A percentile compares a stretch with the other conserved stretches of the same genome.
Conservation (phyloP, 768 basidiomycete genomes). For the Phaffia tasmanica region DNA sequence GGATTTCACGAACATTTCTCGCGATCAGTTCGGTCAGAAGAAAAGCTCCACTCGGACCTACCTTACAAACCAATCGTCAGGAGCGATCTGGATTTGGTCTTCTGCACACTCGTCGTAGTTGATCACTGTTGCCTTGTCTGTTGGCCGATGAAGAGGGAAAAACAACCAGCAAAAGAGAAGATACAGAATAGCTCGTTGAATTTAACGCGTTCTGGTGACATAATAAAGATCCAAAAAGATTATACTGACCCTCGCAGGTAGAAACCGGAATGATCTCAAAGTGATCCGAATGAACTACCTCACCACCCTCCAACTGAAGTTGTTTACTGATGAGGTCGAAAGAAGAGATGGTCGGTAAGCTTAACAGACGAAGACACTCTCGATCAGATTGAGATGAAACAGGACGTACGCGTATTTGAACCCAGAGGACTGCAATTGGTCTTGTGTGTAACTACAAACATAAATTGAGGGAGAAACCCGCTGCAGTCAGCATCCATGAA, state of each 20-base stretch:
- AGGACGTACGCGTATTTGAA: too few relatives aligned
- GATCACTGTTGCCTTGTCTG: slow-evolving; percentile 17
- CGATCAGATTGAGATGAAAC: too few relatives aligned
- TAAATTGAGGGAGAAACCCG: too few relatives aligned
- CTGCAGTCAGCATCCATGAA: too few relatives aligned
- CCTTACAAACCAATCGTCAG: slow-evolving; percentile 23
- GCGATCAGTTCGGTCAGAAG: background rate
- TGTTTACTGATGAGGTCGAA: slow-evolving; percentile 1
- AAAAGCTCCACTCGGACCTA: background rate
- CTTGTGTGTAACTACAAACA: too few relatives aligned
- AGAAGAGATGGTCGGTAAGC: background rate
- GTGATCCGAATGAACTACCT: slow-evolving; percentile 23
- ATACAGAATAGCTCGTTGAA: background rate
- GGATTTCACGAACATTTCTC: too few relatives aligned
- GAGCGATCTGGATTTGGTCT: slow-evolving; percentile 13
- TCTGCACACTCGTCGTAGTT: slow-evolving; percentile 17
- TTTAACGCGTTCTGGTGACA: background rate
- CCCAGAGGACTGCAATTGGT: too few relatives aligned
- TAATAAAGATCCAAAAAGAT: background rate
- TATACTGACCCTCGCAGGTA: slow-evolving; percentile 10
- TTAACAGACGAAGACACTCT: background rate
- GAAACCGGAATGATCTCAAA: slow-evolving; percentile 18
- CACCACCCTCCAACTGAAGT: slow-evolving; percentile 7
- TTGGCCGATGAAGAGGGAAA: background rate
- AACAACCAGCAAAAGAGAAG: too few relatives aligned